Base-by-base conservation (phyloP, 2,329 filamentous ascomycete genomes). In the Cephalotrichum gorgonifer region DNA sequence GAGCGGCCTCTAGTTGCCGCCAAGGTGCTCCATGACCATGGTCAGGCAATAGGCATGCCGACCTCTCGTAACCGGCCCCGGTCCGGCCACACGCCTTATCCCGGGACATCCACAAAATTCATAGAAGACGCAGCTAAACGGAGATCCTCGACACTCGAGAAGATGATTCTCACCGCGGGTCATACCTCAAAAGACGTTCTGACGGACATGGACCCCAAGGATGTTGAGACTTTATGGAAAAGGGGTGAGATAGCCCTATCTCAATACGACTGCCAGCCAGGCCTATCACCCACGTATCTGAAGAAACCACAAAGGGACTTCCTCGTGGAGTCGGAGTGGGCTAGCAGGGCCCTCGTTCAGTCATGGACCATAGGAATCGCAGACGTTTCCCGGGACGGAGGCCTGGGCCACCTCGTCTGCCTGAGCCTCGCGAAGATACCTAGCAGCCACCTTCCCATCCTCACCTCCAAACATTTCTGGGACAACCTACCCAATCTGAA, bases 381-480 rank as follows among this genome's bases (percentile, higher is more conserved):
- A 3, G 27, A 31, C n/a, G 17, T 44, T 22, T 23, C 3, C 11
- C 26, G 22, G 15, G n/a, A 67, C 4, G 54, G 57, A 5, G 72
- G 67, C 2, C 84, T 86, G 54, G 51, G 58, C 7, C 62, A 69
- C 6, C 69, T 87, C 41, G 75, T 73, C 22, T 78, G 73, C 6
- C 60, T 88, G 39, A 83, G 75, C 30, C 72, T 88, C 46, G 75
- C 81, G 45, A 79, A 80, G 48, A 67, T 87, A 14, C 81, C 83
- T 1, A 81, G 78, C 58, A 70, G 75, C 17, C 75, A 84, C 51
- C 56, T 87, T 7, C 62, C 69, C 3, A 69, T 75, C 15, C 63
- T 87, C 17, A 71, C 72, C 50, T 72, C 77, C 3, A 54, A 70
- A 2, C 75, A 79, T 47, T 80, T 87, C 54, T 87, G 83, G 83